phyloP scores from a whole-genome alignment of 768 basidiomycete genomes.

The Russula compacta region DNA sequence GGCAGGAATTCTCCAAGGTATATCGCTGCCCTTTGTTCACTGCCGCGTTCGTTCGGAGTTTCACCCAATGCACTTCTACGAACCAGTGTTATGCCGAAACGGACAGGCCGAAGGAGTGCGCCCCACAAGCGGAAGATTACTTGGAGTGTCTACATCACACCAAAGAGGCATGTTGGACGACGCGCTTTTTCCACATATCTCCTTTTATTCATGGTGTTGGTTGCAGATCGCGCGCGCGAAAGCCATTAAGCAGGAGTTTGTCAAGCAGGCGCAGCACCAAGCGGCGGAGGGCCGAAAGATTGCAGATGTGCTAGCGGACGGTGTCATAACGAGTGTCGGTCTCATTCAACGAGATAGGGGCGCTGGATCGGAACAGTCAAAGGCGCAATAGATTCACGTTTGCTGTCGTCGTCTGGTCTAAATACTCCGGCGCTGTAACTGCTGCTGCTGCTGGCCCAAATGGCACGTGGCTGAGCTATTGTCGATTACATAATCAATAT shows the following conservation, averaged over 20 bases:
- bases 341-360: constrained; percentile 48
- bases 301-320: constrained; percentile 62
- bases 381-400: constrained; percentile 1
- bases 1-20: constrained; percentile 84
- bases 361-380: constrained; percentile 1
- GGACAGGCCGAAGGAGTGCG: constrained; percentile 66
- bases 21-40: background rate
- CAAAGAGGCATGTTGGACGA: constrained; percentile 63
- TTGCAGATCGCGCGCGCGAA: constrained; percentile 55
- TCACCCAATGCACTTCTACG: background rate
- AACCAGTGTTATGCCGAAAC: constrained; percentile 76
- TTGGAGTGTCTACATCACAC: constrained; percentile 84
- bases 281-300: constrained; percentile 63
- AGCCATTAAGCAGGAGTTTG: constrained; percentile 60
- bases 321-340: constrained; percentile 67
- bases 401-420: too few relatives aligned
- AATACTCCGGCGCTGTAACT: too few relatives aligned
- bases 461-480: background rate
- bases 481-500: constrained; percentile 2
- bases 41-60: background rate
- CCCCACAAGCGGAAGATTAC: constrained; percentile 71
- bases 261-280: constrained; percentile 54
- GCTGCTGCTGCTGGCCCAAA: too few relatives aligned
- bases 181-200: background rate
- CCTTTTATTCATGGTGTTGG: background rate